Evolutionary conservation across 495 filamentous ascomycete species (phyloP).

Genomic region (Durotheca rogersii): DNA sequence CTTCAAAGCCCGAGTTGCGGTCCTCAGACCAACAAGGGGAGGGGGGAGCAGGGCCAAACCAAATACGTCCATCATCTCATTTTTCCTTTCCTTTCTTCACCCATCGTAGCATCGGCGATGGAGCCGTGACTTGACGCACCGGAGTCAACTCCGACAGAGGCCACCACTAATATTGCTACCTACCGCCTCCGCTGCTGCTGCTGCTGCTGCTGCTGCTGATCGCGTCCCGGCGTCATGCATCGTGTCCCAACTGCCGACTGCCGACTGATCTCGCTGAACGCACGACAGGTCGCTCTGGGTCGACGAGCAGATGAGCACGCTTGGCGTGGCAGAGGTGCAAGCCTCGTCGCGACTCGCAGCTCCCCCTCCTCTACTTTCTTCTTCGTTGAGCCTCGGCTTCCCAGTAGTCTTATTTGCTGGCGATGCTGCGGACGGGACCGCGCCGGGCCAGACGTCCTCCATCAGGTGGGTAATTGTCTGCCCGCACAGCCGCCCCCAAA

Average conservation of each 20-base stretch:
- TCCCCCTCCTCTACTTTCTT: slow-evolving; percentile 27
- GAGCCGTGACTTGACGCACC: slow-evolving; percentile 13
- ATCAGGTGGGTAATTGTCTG: slow-evolving; percentile 46
- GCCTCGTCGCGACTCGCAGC: slow-evolving; percentile 15
- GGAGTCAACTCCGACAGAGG: too few relatives aligned
- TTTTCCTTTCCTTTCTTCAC: background rate
- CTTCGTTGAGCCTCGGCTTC: slow-evolving; percentile 29
- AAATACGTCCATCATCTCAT: background rate
- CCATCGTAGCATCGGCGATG: slow-evolving; percentile 15
- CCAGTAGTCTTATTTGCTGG: too few relatives aligned
- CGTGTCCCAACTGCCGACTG: slow-evolving; percentile 24
- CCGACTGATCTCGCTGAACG: slow-evolving; percentile 28
- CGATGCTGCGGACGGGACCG: too few relatives aligned
- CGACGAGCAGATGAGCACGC: slow-evolving; percentile 16
- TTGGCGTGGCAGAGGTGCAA: slow-evolving; percentile 24
- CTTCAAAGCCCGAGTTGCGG: slow-evolving; percentile 21
- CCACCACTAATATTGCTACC: background rate
- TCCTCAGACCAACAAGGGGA: slow-evolving; percentile 1
- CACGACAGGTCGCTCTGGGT: slow-evolving; percentile 12
- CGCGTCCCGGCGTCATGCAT: slow-evolving; percentile 13
- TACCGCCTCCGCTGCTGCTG: slow-evolving; percentile 4
- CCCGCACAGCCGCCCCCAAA: slow-evolving; percentile 50
- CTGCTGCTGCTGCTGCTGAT: background rate
- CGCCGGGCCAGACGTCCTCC: slow-evolving; percentile 45
- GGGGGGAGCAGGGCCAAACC: background rate